Evolutionary conservation across 495 filamentous ascomycete genomes (phyloP).

Genomic region (Alectoria sarmentosa): DNA sequence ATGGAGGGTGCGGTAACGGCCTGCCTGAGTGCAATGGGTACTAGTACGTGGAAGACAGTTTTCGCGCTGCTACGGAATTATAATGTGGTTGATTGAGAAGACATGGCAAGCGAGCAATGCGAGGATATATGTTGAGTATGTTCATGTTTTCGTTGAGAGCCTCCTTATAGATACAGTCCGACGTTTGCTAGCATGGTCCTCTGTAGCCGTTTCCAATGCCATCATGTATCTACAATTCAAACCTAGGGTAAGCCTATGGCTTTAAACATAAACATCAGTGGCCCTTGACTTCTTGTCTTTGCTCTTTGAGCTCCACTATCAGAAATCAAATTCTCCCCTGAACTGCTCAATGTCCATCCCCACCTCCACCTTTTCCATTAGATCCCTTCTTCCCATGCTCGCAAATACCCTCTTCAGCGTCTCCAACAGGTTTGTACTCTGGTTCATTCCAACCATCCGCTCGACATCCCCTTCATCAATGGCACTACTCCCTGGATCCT

Average conservation of each 20-base stretch:
- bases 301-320: constrained; percentile 21
- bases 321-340: constrained; percentile 74
- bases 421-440: constrained; percentile 93
- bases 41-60: too few relatives aligned
- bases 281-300: background rate
- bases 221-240: background rate
- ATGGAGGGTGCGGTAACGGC: too few relatives aligned
- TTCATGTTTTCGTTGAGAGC: background rate
- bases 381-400: constrained; percentile 84
- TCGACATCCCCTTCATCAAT: constrained; percentile 61
- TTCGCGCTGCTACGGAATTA: too few relatives aligned
- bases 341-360: constrained; percentile 91
- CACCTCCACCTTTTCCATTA: constrained; percentile 76
- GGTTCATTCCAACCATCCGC: constrained; percentile 79
- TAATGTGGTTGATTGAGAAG: too few relatives aligned
- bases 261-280: background rate
- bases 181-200: background rate
- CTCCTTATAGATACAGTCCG: background rate
- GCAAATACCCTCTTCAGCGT: constrained; percentile 86
- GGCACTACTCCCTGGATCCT: constrained; percentile 28
- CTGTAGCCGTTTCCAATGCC: background rate
- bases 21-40: too few relatives aligned
- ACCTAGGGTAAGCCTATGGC: background rate
- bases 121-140: background rate
- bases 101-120: too few relatives aligned